Base-by-base conservation (phyloP, 345 rosid genomes). In the Salix udensis region DNA sequence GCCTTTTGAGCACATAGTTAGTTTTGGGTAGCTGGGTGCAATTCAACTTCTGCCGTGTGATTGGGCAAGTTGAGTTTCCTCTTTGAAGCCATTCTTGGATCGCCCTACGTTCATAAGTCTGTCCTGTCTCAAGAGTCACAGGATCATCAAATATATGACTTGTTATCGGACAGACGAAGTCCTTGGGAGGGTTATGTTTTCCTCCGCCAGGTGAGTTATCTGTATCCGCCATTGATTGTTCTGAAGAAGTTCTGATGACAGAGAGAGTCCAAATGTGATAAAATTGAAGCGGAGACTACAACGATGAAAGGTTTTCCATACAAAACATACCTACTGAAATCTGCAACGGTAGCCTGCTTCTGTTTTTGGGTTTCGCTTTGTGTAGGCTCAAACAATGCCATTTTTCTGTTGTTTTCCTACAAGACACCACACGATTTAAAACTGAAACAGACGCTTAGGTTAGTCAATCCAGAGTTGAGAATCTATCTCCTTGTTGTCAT, bases 51-150 rank as follows among this genome's bases (percentile, higher is more conserved):
- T 91, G 92, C 34, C 95, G 88, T 2, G 95, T 91, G 68, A 91
- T 91, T 0, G 95, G 95, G 77, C 95, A 91, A 0, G 89, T 87
- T 37, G 89, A 84, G 82, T 87, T 89, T 39, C 95, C 95, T 72
- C 92, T 77, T 44, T 86, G 87, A 2, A 91, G 73, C 95, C 95
- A 89, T 75, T 89, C 95, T 75, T 86, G 87, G 23, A 89, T 89
- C 5, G 95, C 92, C 67, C 44, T 80, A 21, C 95, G 87, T 81
- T 91, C 95, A 15, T 91, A 91, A 0, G 95, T 91, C 89, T 91
- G 95, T 3, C 95, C 95, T 2, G 95, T 91, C 85, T 91, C 95
- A 0, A 91, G 86, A 68, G 95, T 91, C 67, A 89, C 95, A 0
- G 95, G 95, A 72, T 88, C 92, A 62, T 83, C 80, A 61, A 91